phyloP scores from a whole-genome alignment of 2,329 filamentous ascomycete species.

The Coniella lustricola region DNA sequence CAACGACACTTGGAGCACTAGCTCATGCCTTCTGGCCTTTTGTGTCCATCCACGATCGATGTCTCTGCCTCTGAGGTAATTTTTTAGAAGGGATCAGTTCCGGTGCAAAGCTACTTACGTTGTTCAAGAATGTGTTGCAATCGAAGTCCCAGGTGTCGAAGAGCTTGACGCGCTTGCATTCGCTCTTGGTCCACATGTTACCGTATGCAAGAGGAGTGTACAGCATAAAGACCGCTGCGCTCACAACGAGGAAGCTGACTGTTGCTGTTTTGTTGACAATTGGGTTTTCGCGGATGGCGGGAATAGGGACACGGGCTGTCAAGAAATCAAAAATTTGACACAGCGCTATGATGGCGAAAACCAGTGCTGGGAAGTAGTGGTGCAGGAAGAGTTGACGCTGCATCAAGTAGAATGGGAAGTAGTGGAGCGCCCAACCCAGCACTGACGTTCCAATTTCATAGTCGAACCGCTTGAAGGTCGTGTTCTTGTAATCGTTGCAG shows the following conservation, averaged over 20 bases:
- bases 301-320: conserved; percentile 61
- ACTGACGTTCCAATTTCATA: conserved; percentile 90
- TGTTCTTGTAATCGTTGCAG: conserved; percentile 75
- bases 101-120: conserved; percentile 57
- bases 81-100: conserved; percentile 30
- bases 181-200: conserved; percentile 83
- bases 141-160: conserved; percentile 94
- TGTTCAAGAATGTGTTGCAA: conserved; percentile 85
- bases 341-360: conserved; percentile 85
- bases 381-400: conserved; percentile 95
- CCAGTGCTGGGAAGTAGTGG: conserved; percentile 95
- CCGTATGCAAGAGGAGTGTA: conserved; percentile 88
- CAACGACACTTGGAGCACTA: conserved; percentile 2
- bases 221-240: conserved; percentile 71
- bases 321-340: conserved; percentile 86
- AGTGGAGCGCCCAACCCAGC: conserved; percentile 94
- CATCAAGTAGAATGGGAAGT: conserved; percentile 99
- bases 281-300: conserved; percentile 64
- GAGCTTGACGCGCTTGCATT: conserved; percentile 83
- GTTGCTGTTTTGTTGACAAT: conserved; percentile 68
- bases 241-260: conserved; percentile 65
- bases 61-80: conserved; percentile 23
- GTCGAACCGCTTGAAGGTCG: conserved; percentile 91
- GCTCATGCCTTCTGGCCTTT: neutral
- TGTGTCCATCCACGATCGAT: neutral